Conservation (phyloP, 164 flowering plant genomes). For the Malania oleifera region DNA sequence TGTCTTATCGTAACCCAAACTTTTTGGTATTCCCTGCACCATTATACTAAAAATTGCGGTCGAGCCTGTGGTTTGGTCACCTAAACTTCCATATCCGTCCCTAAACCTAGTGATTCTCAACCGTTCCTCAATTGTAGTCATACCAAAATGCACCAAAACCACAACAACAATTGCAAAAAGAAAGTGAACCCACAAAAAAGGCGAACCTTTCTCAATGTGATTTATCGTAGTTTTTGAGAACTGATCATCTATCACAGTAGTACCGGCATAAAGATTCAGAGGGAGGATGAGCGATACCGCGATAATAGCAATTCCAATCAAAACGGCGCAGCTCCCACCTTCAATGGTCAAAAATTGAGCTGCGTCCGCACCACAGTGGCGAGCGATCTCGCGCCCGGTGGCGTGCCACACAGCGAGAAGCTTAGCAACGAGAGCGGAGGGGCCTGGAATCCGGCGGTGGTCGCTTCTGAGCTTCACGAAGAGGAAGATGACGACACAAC, state of each 20-base stretch:
- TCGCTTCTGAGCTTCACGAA: slow-evolving; percentile 92
- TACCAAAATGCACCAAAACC: slow-evolving; percentile 66
- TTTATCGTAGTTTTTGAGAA: slow-evolving; percentile 83
- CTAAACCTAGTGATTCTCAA: slow-evolving; percentile 77
- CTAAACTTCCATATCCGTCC: slow-evolving; percentile 77
- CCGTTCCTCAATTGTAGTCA: slow-evolving; percentile 51
- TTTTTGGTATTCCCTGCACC: slow-evolving; percentile 85
- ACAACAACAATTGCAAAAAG: slow-evolving; percentile 64
- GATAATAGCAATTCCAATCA: slow-evolving; percentile 43
- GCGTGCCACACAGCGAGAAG: slow-evolving; percentile 99
- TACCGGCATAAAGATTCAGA: slow-evolving; percentile 71
- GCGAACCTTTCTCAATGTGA: slow-evolving; percentile 73
- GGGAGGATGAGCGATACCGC: slow-evolving; percentile 60
- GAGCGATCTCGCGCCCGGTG: slow-evolving; percentile 76
- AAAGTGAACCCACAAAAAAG: slow-evolving; percentile 81
- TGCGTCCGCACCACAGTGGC: slow-evolving; percentile 95
- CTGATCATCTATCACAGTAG: slow-evolving; percentile 55
- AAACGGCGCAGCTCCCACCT: slow-evolving; percentile 76
- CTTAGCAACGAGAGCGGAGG: slow-evolving; percentile 70
- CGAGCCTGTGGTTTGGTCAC: slow-evolving; percentile 51
- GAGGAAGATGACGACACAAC: slow-evolving; percentile 73
- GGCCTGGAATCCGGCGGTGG: slow-evolving; percentile 87
- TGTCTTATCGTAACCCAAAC: slow-evolving; percentile 47
- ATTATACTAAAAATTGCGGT: slow-evolving; percentile 79
- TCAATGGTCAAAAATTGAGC: slow-evolving; percentile 88